Evolutionary conservation across 2,329 filamentous ascomycete genomes (phyloP).

Genomic region (Paraconiothyrium sp.): DNA sequence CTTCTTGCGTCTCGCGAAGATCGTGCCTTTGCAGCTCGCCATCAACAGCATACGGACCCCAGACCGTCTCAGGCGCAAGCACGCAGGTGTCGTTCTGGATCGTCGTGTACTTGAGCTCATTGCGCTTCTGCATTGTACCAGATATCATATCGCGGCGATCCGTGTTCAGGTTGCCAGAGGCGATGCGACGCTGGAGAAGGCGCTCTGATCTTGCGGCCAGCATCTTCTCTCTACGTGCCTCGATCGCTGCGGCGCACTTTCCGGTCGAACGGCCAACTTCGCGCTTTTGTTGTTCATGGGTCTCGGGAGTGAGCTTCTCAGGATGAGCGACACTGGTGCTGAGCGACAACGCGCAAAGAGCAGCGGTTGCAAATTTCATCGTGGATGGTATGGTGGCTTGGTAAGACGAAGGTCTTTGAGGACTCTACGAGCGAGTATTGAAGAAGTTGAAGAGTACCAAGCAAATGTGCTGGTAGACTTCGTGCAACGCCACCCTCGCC

Average conservation of each 20-base stretch:
- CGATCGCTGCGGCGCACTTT: background rate
- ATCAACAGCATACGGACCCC: slow-evolving; percentile 44
- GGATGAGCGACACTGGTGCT: background rate
- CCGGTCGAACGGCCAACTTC: background rate
- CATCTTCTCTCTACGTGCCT: slow-evolving; percentile 4
- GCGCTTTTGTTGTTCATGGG: background rate
- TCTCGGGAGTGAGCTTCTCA: background rate
- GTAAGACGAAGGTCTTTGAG: background rate
- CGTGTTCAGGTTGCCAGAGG: background rate
- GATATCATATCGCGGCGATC: slow-evolving; percentile 7
- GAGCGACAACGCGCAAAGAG: background rate
- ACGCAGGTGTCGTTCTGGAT: slow-evolving; percentile 27
- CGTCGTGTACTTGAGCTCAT: slow-evolving; percentile 9
- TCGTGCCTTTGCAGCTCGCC: slow-evolving; percentile 60
- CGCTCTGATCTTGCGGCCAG: slow-evolving; percentile 2
- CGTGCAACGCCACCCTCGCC: background rate
- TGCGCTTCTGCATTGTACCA: slow-evolving; percentile 5
- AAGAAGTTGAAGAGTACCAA: background rate
- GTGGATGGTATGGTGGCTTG: background rate
- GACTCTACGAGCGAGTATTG: background rate
- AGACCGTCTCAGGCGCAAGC: slow-evolving; percentile 26
- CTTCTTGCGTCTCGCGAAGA: slow-evolving; percentile 55
- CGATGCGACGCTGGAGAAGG: slow-evolving; percentile 4
- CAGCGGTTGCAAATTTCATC: background rate
- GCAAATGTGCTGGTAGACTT: background rate